These are phyloP conservation scores for Cryptomeria japonica DNA, from an alignment of 75 land plant species.

Conservation along the genomic window DNA sequence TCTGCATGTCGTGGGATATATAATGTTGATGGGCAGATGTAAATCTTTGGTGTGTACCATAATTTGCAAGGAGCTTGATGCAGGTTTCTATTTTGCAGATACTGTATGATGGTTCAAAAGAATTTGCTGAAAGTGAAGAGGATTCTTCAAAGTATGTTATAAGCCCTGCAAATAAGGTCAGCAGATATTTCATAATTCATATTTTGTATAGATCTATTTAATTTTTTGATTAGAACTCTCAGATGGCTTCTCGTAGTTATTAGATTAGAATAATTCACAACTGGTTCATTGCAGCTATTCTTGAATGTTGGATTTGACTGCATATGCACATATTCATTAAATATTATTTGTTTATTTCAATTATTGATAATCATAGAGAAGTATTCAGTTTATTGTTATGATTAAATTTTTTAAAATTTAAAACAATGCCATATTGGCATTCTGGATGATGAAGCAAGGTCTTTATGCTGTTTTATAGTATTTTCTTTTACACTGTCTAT, in stretches of 20 bases:
- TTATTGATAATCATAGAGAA: neutral
- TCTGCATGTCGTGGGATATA: constrained; percentile 18
- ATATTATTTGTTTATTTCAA: neutral
- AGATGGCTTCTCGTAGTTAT: neutral
- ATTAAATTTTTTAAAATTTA: too few species aligned
- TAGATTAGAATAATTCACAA: neutral
- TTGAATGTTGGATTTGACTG: neutral
- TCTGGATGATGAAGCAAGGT: neutral
- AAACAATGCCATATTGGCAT: neutral
- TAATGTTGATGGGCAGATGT: neutral
- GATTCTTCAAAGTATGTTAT: constrained; percentile 56
- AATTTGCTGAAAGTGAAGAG: constrained; percentile 63
- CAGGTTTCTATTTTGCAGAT: constrained; percentile 45
- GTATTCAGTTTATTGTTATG: neutral
- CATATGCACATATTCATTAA: neutral
- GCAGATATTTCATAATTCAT: constrained; percentile 1
- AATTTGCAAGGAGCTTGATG: neutral
- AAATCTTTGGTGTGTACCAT: neutral
- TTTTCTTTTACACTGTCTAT: neutral
- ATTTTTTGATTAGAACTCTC: neutral
- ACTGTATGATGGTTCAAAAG: constrained; percentile 72
- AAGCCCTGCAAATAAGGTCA: constrained; percentile 73
- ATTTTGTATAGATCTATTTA: neutral
- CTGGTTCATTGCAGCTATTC: neutral
- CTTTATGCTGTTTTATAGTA: neutral